Evolutionary conservation across 306 rosid species (phyloP).

Genomic region (Fragaria iinumae): DNA sequence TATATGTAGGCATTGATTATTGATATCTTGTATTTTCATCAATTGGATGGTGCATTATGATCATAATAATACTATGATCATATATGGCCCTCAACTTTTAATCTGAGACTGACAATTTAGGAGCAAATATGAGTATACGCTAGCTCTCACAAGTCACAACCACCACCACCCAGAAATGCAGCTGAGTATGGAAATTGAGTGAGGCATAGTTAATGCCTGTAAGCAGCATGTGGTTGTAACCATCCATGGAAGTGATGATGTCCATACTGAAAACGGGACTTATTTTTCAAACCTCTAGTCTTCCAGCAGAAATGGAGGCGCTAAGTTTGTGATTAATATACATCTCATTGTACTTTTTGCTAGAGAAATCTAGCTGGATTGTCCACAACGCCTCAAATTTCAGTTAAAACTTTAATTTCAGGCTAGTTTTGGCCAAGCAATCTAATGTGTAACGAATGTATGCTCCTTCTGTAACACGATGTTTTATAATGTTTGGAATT

Average conservation of each 20-base stretch:
- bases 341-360: neutral
- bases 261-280: neutral
- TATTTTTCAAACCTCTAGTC: conserved; percentile 13
- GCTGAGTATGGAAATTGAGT: neutral
- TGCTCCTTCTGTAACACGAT: neutral
- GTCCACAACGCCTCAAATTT: neutral
- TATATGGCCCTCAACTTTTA: conserved; percentile 8
- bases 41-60: neutral
- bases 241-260: conserved; percentile 21
- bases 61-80: neutral
- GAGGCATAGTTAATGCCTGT: conserved; percentile 17
- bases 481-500: neutral
- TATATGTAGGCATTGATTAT: neutral
- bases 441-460: neutral
- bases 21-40: neutral
- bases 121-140: neutral
- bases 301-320: conserved; percentile 63
- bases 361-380: neutral
- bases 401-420: neutral
- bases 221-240: conserved; percentile 42
- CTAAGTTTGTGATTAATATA: conserved; percentile 32
- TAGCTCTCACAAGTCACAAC: conserved; percentile 7
- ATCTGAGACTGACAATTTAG: neutral
- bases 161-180: conserved; percentile 28
- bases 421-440: neutral